phyloP scores from a whole-genome alignment of 768 basidiomycete species.

The Hygrocybe coccinea region DNA sequence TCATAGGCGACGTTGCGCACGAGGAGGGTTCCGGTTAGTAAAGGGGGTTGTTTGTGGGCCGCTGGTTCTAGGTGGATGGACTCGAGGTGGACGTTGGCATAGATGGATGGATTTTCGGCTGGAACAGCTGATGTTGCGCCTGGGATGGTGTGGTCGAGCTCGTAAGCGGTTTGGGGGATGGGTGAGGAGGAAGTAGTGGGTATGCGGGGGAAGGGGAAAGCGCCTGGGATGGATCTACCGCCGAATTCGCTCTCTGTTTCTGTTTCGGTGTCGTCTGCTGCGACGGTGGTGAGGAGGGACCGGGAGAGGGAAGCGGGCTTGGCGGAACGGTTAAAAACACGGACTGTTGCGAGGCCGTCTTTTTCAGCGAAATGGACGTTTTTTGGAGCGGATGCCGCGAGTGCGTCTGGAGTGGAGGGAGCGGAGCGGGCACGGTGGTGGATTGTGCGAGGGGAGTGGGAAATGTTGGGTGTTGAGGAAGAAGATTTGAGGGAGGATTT shows the following conservation, averaged over 20 bases:
- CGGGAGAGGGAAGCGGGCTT: slow-evolving; percentile 55
- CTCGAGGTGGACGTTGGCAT: slow-evolving; percentile 34
- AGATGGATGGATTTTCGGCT: slow-evolving; percentile 12
- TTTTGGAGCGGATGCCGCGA: slow-evolving; percentile 43
- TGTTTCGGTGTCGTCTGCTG: slow-evolving; percentile 43
- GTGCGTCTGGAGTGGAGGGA: slow-evolving; percentile 48
- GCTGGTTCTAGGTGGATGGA: slow-evolving; percentile 15
- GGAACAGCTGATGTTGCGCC: slow-evolving; percentile 26
- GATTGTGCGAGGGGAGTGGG: slow-evolving; percentile 14
- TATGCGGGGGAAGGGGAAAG: slow-evolving; percentile 25
- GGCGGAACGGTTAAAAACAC: slow-evolving; percentile 61
- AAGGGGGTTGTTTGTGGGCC: slow-evolving; percentile 9
- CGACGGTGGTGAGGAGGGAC: slow-evolving; percentile 3
- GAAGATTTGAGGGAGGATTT: slow-evolving; percentile 76
- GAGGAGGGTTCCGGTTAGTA: slow-evolving; percentile 68
- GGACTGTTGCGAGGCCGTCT: slow-evolving; percentile 56
- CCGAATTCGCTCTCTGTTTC: slow-evolving; percentile 41
- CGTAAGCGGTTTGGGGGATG: slow-evolving; percentile 13
- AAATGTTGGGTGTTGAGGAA: slow-evolving; percentile 45
- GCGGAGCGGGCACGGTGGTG: slow-evolving; percentile 45
- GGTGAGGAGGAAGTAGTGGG: slow-evolving; percentile 1
- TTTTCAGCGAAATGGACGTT: slow-evolving; percentile 84
- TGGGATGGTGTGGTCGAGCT: slow-evolving; percentile 17
- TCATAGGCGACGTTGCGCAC: slow-evolving; percentile 84
- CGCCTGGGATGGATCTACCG: neutral